A percentile compares a stretch with the other conserved stretches of the same genome.
Evolutionary conservation across 2,329 filamentous ascomycete genomes (phyloP).

Genomic region (Fusarium praegraminearum): DNA sequence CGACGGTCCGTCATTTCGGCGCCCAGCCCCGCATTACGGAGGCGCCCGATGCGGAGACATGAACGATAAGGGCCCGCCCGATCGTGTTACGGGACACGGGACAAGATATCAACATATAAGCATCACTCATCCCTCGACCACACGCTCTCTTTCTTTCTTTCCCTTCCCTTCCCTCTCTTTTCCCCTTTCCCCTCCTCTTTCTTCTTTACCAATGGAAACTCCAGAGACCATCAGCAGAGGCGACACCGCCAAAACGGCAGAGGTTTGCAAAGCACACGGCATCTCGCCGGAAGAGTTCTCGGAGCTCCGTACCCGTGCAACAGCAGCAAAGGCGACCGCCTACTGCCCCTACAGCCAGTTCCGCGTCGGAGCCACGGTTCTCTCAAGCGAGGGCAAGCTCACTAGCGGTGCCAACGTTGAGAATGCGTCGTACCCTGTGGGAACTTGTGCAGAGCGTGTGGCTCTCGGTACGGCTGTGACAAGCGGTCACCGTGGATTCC

Average conservation of each 20-base stretch:
- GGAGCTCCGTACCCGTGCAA: conserved; percentile 70
- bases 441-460: conserved; percentile 95
- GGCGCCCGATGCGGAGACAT: conserved; percentile 43
- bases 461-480: conserved; percentile 84
- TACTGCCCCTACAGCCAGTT: conserved; percentile 97
- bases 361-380: conserved; percentile 85
- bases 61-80: conserved; percentile 37
- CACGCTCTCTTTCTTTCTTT: not conserved
- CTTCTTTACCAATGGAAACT: conserved; percentile 30
- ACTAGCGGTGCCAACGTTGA: conserved; percentile 85
- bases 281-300: conserved; percentile 74
- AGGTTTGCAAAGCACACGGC: conserved; percentile 52
- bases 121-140: conserved; percentile 8
- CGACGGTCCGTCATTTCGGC: conserved; percentile 33
- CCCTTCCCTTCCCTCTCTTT: not conserved
- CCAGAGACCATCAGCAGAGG: conserved; percentile 45
- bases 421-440: conserved; percentile 92
- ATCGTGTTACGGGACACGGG: conserved; percentile 30
- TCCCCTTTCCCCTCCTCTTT: not conserved
- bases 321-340: conserved; percentile 79
- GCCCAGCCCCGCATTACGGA: conserved; percentile 44
- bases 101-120: conserved; percentile 32
- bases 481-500: conserved; percentile 69
- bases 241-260: conserved; percentile 47
- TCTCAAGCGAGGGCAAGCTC: conserved; percentile 62